Conservation (phyloP, 352 stramenopile species). For the Globisporangium irregulare region DNA sequence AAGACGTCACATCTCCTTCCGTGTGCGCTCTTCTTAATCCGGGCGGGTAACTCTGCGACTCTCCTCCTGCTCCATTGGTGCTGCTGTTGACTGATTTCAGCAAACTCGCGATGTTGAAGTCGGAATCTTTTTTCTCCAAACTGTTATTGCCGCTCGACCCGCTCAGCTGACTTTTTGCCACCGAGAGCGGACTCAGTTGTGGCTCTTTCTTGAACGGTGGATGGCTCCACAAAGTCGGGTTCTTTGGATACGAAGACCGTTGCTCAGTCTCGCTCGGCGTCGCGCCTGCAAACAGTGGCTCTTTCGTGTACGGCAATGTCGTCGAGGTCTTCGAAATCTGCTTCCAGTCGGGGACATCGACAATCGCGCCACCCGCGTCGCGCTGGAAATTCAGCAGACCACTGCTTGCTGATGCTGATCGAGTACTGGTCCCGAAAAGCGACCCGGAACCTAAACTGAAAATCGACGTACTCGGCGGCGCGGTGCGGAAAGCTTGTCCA, state of each 20-base stretch:
- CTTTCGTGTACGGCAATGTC: slow-evolving; percentile 52
- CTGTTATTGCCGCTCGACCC: background rate
- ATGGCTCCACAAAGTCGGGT: slow-evolving; percentile 64
- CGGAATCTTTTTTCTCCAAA: slow-evolving; percentile 4
- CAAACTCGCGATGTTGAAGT: slow-evolving; percentile 5
- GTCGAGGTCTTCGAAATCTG: slow-evolving; percentile 54
- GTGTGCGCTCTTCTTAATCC: slow-evolving; percentile 13
- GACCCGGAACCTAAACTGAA: slow-evolving; percentile 67
- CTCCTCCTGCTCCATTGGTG: background rate
- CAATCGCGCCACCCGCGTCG: slow-evolving; percentile 40
- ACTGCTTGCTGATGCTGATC: slow-evolving; percentile 32
- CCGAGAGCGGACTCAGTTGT: slow-evolving; percentile 15
- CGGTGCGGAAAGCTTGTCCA: slow-evolving; percentile 42
- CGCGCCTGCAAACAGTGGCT: slow-evolving; percentile 23
- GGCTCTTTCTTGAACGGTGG: slow-evolving; percentile 43
- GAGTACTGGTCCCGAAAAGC: slow-evolving; percentile 40
- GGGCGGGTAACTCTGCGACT: background rate
- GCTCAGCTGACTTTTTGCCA: slow-evolving; percentile 8
- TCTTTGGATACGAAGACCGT: slow-evolving; percentile 45
- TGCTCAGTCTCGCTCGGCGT: slow-evolving; percentile 21
- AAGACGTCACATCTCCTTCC: slow-evolving; percentile 16
- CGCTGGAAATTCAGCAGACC: slow-evolving; percentile 47
- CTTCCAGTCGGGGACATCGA: slow-evolving; percentile 58
- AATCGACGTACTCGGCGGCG: slow-evolving; percentile 57
- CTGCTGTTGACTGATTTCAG: background rate